phyloP scores from a whole-genome alignment of 805 yeast species.

The Saturnispora dispora region DNA sequence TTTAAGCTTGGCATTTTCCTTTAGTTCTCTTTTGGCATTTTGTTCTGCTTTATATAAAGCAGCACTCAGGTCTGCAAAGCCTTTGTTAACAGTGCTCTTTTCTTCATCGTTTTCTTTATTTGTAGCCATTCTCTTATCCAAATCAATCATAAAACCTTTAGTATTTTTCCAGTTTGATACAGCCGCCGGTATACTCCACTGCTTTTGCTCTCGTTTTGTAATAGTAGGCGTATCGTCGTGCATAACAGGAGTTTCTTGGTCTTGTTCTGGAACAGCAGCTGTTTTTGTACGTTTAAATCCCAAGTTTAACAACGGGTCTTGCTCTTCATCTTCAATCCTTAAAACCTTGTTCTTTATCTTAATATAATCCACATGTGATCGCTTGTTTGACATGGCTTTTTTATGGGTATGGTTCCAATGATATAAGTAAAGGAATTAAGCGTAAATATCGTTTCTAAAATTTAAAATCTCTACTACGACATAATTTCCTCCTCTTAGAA shows the following conservation, averaged over 20 bases:
- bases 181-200: conserved; percentile 86
- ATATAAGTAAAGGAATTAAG: not conserved
- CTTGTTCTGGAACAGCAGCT: conserved; percentile 46
- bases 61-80: conserved; percentile 52
- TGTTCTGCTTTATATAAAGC: conserved; percentile 67
- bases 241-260: conserved; percentile 53
- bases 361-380: conserved; percentile 7
- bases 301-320: conserved; percentile 85
- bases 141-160: conserved; percentile 73
- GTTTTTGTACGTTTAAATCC: conserved; percentile 64
- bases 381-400: not conserved
- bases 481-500: not conserved
- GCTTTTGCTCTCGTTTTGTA: conserved; percentile 62
- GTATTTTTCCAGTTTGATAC: conserved; percentile 95
- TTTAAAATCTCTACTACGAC: not conserved
- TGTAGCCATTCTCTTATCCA: conserved; percentile 64
- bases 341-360: conserved; percentile 39
- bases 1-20: conserved; percentile 40
- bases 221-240: conserved; percentile 44
- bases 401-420: not conserved
- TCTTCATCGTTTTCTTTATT: conserved; percentile 36
- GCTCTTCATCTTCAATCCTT: conserved; percentile 55
- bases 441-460: not conserved
- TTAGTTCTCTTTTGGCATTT: conserved; percentile 48
- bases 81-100: conserved; percentile 32